Percentiles rank a stretch among this genome's conserved stretches.
These are phyloP conservation scores for Yamadazyma taylorii DNA, from an alignment of 1,139 yeast genomes.

Conservation along the genomic window DNA sequence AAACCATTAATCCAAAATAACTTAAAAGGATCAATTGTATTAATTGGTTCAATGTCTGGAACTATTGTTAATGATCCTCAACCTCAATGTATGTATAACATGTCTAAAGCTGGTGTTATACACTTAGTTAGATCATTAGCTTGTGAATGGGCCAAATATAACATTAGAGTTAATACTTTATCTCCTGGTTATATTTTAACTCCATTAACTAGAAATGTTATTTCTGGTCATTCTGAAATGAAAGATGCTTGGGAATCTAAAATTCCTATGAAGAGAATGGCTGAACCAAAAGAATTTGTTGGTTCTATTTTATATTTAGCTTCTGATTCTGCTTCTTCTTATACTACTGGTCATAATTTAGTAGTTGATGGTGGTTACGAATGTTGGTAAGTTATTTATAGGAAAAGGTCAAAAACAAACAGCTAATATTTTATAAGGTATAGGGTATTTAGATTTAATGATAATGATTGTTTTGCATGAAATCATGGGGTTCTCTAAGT, in stretches of 20 bases:
- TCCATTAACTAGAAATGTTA: slow-evolving; percentile 49
- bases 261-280: slow-evolving; percentile 53
- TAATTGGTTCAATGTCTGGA: slow-evolving; percentile 51
- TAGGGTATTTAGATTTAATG: slow-evolving; percentile 7
- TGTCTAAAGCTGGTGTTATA: slow-evolving; percentile 53
- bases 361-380: slow-evolving; percentile 52
- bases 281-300: slow-evolving; percentile 51
- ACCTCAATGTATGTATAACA: slow-evolving; percentile 51
- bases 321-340: slow-evolving; percentile 44
- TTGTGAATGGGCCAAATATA: slow-evolving; percentile 53
- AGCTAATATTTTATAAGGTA: neutral
- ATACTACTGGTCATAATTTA: slow-evolving; percentile 52
- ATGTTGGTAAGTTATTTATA: slow-evolving; percentile 30
- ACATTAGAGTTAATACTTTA: slow-evolving; percentile 49
- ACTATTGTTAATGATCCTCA: slow-evolving; percentile 53
- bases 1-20: slow-evolving; percentile 62
- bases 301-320: slow-evolving; percentile 50
- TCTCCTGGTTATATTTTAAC: slow-evolving; percentile 51
- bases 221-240: slow-evolving; percentile 46
- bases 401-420: neutral
- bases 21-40: slow-evolving; percentile 47
- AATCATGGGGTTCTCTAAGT: no score
- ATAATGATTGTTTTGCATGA: slow-evolving; percentile 10
- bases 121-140: slow-evolving; percentile 50
- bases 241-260: slow-evolving; percentile 50